These are phyloP conservation scores for Pyrenophora graminea DNA, from an alignment of 2,329 filamentous ascomycete species.

Conservation along the genomic window DNA sequence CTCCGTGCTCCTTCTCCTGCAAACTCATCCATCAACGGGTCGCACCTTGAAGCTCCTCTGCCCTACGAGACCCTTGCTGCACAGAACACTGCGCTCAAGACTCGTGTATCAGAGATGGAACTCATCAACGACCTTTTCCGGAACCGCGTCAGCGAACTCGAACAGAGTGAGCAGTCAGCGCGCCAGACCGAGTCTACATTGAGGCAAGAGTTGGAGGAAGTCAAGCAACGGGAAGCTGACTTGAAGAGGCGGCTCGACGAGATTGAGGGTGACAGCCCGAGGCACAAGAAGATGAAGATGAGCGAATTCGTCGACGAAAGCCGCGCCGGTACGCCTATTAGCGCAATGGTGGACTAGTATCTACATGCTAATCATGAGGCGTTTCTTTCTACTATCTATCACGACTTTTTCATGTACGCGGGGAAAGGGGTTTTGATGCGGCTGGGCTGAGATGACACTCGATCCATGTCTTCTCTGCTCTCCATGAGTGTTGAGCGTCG, in stretches of 20 bases:
- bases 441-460: constrained; percentile 13
- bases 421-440: constrained; percentile 12
- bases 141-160: constrained; percentile 71
- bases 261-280: constrained; percentile 51
- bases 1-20: constrained; percentile 60
- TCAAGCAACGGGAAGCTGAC: constrained; percentile 76
- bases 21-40: constrained; percentile 61
- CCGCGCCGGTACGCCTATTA: constrained; percentile 42
- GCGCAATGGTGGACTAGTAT: constrained; percentile 34
- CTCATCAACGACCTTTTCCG: constrained; percentile 79
- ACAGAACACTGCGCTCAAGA: constrained; percentile 86
- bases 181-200: constrained; percentile 62
- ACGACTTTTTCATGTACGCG: constrained; percentile 17
- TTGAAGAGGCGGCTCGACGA: constrained; percentile 83
- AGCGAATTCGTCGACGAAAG: constrained; percentile 58
- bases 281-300: constrained; percentile 61
- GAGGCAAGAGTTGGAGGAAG: constrained; percentile 69
- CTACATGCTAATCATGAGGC: background rate
- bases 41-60: constrained; percentile 71
- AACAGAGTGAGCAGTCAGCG: constrained; percentile 72
- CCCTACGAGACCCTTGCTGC: constrained; percentile 80
- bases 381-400: constrained; percentile 14
- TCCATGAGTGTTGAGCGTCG: constrained; percentile 24
- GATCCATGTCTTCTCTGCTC: constrained; percentile 7
- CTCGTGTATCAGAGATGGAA: constrained; percentile 91